Evolutionary conservation across 495 filamentous ascomycete species (phyloP), one percentile per base, ranked within the genome.

Genomic region (Penicillium ucsense): DNA sequence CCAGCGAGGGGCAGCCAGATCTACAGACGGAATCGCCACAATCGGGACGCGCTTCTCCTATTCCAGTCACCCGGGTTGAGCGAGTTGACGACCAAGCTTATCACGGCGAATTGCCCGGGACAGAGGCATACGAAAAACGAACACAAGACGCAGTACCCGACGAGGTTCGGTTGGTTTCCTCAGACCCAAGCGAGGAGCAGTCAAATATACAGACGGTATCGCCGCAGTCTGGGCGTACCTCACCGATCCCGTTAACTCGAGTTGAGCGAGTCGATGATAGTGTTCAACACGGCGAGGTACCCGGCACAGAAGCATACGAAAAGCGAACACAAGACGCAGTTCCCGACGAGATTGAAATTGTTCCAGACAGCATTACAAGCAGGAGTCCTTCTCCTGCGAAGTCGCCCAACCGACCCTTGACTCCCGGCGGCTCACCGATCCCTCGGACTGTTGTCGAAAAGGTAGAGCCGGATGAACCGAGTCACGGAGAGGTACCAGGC

Each of bases 401-500:
- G 47, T 55, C 63, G 39, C 60, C 59, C 8, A 65, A 67, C 43
- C 59, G 64, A 39, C 61, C 73, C 29, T 48, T 59, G 35, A 76
- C 76, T 43, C 78, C 77, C 44, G 70, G 74, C 51, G 73, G 74
- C 47, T 66, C 72, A 9, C 81, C 85, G 31, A 82, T 94, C 53
- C 89, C 89, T n/a, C 78, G 70, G 47, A 94, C 84, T 9, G 72
- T 90, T 41, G 86, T 95, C 29, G 88, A 94, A 65, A 88, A 84
- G 67, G 77, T 94, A 40, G 82, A 86, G 48, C 70, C 74, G 8
- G 65, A 71, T 32, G 61, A 67, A 31, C 79, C 82, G 65, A 85
- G 85, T 53, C 76, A 94, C 65, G 90, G 91, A 12, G 90, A 95
- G 54, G 77, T 94, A 20, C 89, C 89, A 20, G 89, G 91, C 10